Conservation (phyloP, 1,284 basidiomycete species). For the Jaminaea rosea region DNA sequence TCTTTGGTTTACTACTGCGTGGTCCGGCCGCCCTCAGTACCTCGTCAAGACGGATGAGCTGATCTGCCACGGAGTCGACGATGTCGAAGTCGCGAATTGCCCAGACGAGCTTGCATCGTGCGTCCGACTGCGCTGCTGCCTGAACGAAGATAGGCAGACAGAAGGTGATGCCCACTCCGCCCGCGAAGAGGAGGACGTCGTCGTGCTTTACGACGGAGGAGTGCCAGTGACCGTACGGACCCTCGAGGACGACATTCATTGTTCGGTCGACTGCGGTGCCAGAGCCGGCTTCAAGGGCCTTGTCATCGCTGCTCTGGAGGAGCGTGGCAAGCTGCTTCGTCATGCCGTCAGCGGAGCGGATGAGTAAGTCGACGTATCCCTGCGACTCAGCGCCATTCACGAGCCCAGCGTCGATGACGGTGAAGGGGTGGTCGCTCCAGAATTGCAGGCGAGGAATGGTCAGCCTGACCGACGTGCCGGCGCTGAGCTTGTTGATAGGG, state of each 20-base stretch:
- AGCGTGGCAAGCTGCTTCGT: conserved; percentile 12
- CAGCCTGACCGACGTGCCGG: conserved; percentile 9
- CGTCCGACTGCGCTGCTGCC: neutral
- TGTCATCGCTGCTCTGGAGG: no score
- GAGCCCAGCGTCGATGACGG: conserved; percentile 14
- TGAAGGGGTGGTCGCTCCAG: conserved; percentile 28
- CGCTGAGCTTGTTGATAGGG: neutral
- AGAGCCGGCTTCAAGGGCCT: no score
- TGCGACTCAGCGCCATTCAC: neutral
- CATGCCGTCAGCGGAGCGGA: conserved; percentile 18
- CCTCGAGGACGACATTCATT: conserved; percentile 19
- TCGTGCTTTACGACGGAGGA: no score
- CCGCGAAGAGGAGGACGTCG: conserved; percentile 14
- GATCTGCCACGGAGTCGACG: no score
- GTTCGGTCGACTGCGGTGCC: neutral
- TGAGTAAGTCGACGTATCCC: conserved; percentile 18
- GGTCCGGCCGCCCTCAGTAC: no score
- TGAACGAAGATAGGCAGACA: conserved; percentile 15
- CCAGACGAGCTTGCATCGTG: neutral
- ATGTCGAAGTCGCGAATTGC: neutral
- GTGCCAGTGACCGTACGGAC: conserved; percentile 13
- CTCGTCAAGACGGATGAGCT: no score
- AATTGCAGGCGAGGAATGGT: conserved; percentile 20
- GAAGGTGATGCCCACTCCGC: conserved; percentile 26
- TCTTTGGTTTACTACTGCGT: neutral